A percentile compares a stretch with the other conserved stretches of the same genome.
These are phyloP conservation scores for Fagus crenata DNA, from an alignment of 306 rosid species.

Conservation along the genomic window DNA sequence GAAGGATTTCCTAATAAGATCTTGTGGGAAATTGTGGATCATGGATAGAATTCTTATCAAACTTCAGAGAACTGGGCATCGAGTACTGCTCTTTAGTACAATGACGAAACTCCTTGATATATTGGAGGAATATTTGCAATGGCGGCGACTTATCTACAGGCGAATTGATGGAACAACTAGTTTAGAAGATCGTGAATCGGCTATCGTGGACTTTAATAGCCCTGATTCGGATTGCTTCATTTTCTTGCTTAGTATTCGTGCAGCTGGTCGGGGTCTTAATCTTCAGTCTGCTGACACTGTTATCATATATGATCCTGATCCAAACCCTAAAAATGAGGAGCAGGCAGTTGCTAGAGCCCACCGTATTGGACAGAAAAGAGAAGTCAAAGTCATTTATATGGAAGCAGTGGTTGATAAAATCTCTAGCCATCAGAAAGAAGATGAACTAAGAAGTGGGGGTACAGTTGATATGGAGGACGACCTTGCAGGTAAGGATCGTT, in stretches of 20 bases:
- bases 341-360: slow-evolving; percentile 99
- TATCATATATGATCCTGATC: slow-evolving; percentile 95
- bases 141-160: slow-evolving; percentile 80
- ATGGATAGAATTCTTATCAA: slow-evolving; percentile 88
- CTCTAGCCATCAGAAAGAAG: slow-evolving; percentile 88
- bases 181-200: slow-evolving; percentile 96
- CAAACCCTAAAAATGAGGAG: slow-evolving; percentile 97
- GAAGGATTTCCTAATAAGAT: slow-evolving; percentile 67
- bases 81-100: slow-evolving; percentile 95
- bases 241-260: slow-evolving; percentile 97
- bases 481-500: slow-evolving; percentile 97
- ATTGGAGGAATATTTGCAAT: slow-evolving; percentile 89
- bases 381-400: slow-evolving; percentile 94
- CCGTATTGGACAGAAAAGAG: slow-evolving; percentile 96
- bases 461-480: slow-evolving; percentile 83
- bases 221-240: slow-evolving; percentile 78
- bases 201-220: slow-evolving; percentile 91
- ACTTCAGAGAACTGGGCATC: slow-evolving; percentile 92
- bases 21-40: slow-evolving; percentile 98
- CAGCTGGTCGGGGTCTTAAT: slow-evolving; percentile 99
- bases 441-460: slow-evolving; percentile 82
- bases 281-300: slow-evolving; percentile 99
- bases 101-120: slow-evolving; percentile 96
- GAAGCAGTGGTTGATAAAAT: slow-evolving; percentile 97
- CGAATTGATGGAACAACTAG: slow-evolving; percentile 97